Evolutionary conservation across 139 green algal species (phyloP).

Genomic region (Chlamydomonas sphaeroides): DNA sequence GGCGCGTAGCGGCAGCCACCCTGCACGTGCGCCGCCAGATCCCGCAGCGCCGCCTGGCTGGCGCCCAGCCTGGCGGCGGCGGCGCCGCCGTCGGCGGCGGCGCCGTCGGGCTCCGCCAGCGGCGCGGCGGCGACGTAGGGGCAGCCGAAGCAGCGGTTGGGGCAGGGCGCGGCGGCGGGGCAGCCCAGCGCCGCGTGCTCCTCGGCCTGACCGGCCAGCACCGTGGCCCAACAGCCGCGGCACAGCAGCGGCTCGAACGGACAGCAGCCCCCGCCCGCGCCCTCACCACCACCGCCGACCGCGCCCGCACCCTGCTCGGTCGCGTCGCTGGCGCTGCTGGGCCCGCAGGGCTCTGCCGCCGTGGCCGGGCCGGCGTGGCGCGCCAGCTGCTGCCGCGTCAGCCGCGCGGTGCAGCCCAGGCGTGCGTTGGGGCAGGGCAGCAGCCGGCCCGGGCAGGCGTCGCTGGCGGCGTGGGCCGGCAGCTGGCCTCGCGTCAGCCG

Average conservation of each 20-base stretch:
- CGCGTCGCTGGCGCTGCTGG: too few relatives aligned
- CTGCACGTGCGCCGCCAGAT: background rate
- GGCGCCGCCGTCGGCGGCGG: background rate
- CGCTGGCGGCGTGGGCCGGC: background rate
- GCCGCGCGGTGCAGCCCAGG: conserved; percentile 1
- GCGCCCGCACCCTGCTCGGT: too few relatives aligned
- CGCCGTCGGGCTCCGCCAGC: background rate
- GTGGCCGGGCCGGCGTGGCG: background rate
- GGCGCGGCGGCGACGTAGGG: background rate
- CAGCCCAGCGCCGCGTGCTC: conserved; percentile 1
- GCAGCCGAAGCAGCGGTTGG: conserved; percentile 16
- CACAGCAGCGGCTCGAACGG: conserved; percentile 1
- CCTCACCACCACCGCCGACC: too few relatives aligned
- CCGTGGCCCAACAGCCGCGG: background rate
- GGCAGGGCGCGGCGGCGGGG: conserved; percentile 4
- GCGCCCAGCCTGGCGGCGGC: background rate
- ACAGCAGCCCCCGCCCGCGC: background rate
- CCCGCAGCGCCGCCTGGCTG: background rate
- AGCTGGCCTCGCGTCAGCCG: background rate
- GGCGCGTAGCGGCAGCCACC: conserved; percentile 1
- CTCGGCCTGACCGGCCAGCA: conserved; percentile 14
- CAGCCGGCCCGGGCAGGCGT: background rate
- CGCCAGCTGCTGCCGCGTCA: background rate
- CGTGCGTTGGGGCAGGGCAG: conserved; percentile 1
- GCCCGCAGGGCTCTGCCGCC: too few relatives aligned